phyloP scores from a whole-genome alignment of 192 early-diverging fungal genomes.

The Bifiguratus adelaidae region DNA sequence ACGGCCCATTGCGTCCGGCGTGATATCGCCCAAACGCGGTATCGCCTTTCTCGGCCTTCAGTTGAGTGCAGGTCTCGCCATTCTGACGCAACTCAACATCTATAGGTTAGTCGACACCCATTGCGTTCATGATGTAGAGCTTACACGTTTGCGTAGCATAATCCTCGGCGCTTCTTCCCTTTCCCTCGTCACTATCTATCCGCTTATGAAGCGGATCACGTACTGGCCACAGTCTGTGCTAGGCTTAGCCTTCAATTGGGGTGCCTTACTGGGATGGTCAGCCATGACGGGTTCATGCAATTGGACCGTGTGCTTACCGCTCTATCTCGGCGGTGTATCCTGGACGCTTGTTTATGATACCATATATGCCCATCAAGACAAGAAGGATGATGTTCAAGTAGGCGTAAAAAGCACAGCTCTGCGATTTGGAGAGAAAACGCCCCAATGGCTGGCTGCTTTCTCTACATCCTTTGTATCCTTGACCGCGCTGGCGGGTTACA shows the following conservation, averaged over 20 bases:
- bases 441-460: constrained; percentile 58
- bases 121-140: neutral
- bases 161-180: constrained; percentile 71
- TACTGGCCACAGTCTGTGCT: constrained; percentile 92
- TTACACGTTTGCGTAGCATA: constrained; percentile 36
- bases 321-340: constrained; percentile 75
- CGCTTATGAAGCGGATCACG: constrained; percentile 91
- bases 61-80: constrained; percentile 65
- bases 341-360: constrained; percentile 98
- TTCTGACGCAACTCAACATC: constrained; percentile 81
- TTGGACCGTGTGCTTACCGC: constrained; percentile 62
- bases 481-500: constrained; percentile 63
- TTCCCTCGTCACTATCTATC: constrained; percentile 69
- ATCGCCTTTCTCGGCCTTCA: constrained; percentile 72
- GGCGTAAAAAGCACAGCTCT: constrained; percentile 92
- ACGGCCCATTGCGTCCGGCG: constrained; percentile 75
- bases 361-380: constrained; percentile 97
- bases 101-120: constrained; percentile 45
- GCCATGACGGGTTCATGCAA: constrained; percentile 62
- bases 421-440: constrained; percentile 65
- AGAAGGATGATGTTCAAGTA: constrained; percentile 73
- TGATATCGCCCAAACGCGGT: constrained; percentile 54
- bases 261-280: constrained; percentile 79
- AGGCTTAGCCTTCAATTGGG: constrained; percentile 91
- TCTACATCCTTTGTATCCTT: constrained; percentile 54